Evolutionary conservation across 1,284 basidiomycete species (phyloP).

Genomic region (Anthracocystis walkeri): DNA sequence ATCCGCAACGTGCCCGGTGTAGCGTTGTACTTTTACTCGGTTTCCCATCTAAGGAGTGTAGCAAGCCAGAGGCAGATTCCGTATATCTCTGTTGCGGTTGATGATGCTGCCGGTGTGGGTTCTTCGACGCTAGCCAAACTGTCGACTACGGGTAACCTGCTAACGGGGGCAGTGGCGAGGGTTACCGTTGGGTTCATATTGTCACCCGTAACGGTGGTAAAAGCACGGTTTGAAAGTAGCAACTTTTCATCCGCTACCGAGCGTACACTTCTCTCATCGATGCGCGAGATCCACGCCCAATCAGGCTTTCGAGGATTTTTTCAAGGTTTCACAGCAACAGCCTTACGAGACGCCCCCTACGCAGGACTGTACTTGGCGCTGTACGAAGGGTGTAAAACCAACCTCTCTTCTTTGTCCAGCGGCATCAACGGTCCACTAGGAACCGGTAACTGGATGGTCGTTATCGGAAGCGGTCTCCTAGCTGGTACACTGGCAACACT

Average conservation of each 20-base stretch:
- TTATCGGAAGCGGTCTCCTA: constrained; percentile 52
- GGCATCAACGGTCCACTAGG: constrained; percentile 19
- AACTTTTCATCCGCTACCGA: constrained; percentile 62
- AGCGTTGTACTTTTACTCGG: constrained; percentile 68
- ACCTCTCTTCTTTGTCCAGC: constrained; percentile 34
- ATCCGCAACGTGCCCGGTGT: constrained; percentile 68
- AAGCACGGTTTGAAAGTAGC: constrained; percentile 76
- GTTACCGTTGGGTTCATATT: constrained; percentile 87
- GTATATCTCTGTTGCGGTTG: constrained; percentile 51
- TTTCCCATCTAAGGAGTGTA: constrained; percentile 58
- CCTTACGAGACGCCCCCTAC: constrained; percentile 92
- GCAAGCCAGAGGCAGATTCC: constrained; percentile 58
- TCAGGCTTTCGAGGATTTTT: constrained; percentile 84
- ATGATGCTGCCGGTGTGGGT: constrained; percentile 68
- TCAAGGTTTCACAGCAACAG: constrained; percentile 88
- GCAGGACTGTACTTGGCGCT: constrained; percentile 91
- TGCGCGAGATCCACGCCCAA: constrained; percentile 73
- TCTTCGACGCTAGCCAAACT: constrained; percentile 73
- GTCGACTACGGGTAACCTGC: constrained; percentile 82
- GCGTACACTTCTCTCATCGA: constrained; percentile 52
- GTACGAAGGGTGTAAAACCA: constrained; percentile 74
- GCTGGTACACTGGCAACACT: constrained; percentile 66
- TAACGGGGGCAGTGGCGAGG: constrained; percentile 88
- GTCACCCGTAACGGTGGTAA: constrained; percentile 93
- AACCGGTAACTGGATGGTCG: constrained; percentile 59